Evolutionary conservation across 2,329 filamentous ascomycete genomes (phyloP).

Genomic region (Fusarium sp.): DNA sequence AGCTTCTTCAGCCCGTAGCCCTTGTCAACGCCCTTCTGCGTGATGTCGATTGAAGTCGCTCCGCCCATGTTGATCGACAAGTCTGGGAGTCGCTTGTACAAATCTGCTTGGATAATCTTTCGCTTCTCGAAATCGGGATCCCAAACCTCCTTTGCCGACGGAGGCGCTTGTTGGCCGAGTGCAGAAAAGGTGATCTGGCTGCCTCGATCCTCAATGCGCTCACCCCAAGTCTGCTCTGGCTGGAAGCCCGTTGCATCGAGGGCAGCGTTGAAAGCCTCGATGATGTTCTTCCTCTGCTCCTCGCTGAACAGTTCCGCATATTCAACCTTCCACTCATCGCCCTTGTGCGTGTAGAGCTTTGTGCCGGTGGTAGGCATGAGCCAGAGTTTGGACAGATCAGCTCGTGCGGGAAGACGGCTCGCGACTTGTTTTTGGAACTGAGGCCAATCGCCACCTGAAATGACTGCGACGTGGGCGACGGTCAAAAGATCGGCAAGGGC

Average conservation of each 20-base stretch:
- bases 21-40: constrained; percentile 16
- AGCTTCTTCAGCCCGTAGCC: constrained; percentile 15
- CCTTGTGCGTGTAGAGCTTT: constrained; percentile 14
- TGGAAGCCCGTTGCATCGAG: constrained; percentile 7
- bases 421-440: constrained; percentile 18
- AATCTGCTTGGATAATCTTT: constrained; percentile 8
- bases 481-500: constrained; percentile 9
- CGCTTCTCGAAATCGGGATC: constrained; percentile 17
- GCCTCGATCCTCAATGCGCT: constrained; percentile 12
- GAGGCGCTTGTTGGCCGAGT: constrained; percentile 6
- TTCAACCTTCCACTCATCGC: constrained; percentile 6
- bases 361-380: constrained; percentile 17
- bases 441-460: constrained; percentile 16
- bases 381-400: constrained; percentile 10
- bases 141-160: constrained; percentile 10
- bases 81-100: constrained; percentile 11
- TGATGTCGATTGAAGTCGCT: constrained; percentile 16
- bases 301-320: constrained; percentile 10
- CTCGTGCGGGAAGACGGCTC: constrained; percentile 6
- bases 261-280: constrained; percentile 9
- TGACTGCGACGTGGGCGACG: constrained; percentile 14
- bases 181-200: constrained; percentile 17
- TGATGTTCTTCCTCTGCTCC: constrained; percentile 16
- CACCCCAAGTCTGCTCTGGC: constrained; percentile 19
- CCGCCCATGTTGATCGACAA: constrained; percentile 18